These are phyloP conservation scores for Ustilago trichophora DNA, from an alignment of 1,284 basidiomycete genomes.

Conservation along the genomic window DNA sequence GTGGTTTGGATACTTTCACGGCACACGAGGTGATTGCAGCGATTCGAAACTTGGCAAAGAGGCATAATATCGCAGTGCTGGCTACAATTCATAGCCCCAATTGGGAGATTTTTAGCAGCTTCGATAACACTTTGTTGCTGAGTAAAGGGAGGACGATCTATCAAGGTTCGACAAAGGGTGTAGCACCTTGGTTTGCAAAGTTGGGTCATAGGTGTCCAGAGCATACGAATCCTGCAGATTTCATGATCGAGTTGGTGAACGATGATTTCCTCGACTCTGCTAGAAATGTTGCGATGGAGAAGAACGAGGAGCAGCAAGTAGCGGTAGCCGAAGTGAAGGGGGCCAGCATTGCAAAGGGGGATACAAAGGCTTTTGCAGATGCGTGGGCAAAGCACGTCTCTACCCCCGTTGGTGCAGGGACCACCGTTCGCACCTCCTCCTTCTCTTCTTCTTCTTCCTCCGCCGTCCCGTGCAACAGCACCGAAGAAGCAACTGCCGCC, in stretches of 20 bases:
- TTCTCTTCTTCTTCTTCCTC: no score
- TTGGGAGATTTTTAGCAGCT: slow-evolving; percentile 60
- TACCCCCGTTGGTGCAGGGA: not conserved
- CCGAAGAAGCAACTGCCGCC: no score
- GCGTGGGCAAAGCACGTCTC: slow-evolving; percentile 5
- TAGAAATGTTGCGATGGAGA: not conserved
- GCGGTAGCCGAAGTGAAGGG: no score
- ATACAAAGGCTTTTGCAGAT: slow-evolving; percentile 18
- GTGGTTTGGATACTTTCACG: slow-evolving; percentile 57
- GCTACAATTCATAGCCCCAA: slow-evolving; percentile 67
- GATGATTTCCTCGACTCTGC: slow-evolving; percentile 52
- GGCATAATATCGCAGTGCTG: slow-evolving; percentile 62
- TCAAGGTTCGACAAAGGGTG: slow-evolving; percentile 29
- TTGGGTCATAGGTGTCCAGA: slow-evolving; percentile 44
- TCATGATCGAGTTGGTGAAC: slow-evolving; percentile 60
- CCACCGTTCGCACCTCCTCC: not conserved
- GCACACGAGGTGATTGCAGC: slow-evolving; percentile 64
- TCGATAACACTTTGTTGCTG: slow-evolving; percentile 63
- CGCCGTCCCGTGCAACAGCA: no score
- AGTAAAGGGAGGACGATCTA: slow-evolving; percentile 58
- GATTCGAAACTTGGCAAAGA: slow-evolving; percentile 49
- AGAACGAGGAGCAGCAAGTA: no score
- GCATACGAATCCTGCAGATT: slow-evolving; percentile 64
- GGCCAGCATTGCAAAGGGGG: slow-evolving; percentile 19
- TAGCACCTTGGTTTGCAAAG: slow-evolving; percentile 49